These are phyloP conservation scores for Larix sibirica DNA, from an alignment of 83 land plant species.

Conservation along the genomic window DNA sequence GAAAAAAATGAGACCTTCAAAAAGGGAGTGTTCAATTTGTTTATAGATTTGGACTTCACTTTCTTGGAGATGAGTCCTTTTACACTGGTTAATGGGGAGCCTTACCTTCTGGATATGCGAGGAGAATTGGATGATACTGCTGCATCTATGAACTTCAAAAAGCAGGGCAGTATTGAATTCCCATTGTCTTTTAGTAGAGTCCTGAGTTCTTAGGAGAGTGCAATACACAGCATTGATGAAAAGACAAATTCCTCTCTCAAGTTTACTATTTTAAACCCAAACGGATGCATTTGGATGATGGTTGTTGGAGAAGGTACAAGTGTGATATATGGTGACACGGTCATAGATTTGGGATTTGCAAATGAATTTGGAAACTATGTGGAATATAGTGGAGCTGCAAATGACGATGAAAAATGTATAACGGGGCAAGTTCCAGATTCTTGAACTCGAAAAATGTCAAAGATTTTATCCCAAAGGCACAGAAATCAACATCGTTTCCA, in stretches of 20 bases:
- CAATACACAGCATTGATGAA: slow-evolving; percentile 47
- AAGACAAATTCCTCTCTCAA: slow-evolving; percentile 62
- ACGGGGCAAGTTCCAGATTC: no score
- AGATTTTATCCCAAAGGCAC: no score
- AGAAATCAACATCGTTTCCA: no score
- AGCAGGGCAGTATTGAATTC: slow-evolving; percentile 54
- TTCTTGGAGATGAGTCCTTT: slow-evolving; percentile 57
- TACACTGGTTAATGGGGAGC: slow-evolving; percentile 46
- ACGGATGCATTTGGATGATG: slow-evolving; percentile 67
- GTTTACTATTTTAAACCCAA: slow-evolving; percentile 52
- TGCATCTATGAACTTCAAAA: slow-evolving; percentile 49
- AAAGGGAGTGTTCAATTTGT: slow-evolving; percentile 75
- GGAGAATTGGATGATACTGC: slow-evolving; percentile 61
- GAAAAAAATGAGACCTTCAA: slow-evolving; percentile 83
- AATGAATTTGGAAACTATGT: slow-evolving; percentile 64
- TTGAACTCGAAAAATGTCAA: no score
- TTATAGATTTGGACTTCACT: slow-evolving; percentile 64
- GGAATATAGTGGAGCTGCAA: slow-evolving; percentile 96
- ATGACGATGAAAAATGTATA: slow-evolving; percentile 97
- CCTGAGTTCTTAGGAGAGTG: slow-evolving; percentile 44
- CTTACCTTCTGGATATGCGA: slow-evolving; percentile 53
- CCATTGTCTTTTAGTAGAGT: slow-evolving; percentile 61
- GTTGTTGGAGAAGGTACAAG: slow-evolving; percentile 70
- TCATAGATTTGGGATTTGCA: slow-evolving; percentile 53
- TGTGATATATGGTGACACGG: slow-evolving; percentile 67